Conservation (phyloP, 139 green algal genomes). For the Chlorella sp. region DNA sequence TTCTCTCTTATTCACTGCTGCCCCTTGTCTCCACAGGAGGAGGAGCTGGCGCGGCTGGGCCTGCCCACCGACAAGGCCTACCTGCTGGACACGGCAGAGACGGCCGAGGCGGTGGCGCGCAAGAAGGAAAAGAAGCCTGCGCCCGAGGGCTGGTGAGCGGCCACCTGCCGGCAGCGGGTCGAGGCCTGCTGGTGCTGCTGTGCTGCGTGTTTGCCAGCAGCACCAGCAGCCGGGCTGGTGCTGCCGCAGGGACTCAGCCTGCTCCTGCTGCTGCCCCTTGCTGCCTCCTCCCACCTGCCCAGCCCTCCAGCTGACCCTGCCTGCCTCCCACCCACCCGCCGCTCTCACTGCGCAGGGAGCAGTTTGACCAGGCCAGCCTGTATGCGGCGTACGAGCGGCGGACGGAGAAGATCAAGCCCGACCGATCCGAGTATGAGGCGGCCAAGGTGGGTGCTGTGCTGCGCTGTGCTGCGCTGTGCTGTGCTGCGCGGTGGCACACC, state of each 20-base stretch:
- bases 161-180: not conserved
- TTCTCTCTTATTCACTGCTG: not conserved
- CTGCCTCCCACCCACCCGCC: not conserved
- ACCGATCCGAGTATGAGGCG: constrained; percentile 77
- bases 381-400: constrained; percentile 90
- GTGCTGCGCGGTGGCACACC: not conserved
- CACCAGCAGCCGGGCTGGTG: not conserved
- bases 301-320: not conserved
- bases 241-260: not conserved
- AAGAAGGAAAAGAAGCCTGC: constrained; percentile 82
- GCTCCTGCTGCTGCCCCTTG: no score
- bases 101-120: constrained; percentile 68
- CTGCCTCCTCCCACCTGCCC: not conserved
- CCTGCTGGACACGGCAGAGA: constrained; percentile 85
- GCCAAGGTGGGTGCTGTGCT: constrained; percentile 59
- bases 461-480: not conserved
- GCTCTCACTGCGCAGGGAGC: constrained; percentile 47
- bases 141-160: constrained; percentile 59
- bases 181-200: not conserved
- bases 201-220: not conserved
- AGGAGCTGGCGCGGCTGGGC: constrained; percentile 77
- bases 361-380: constrained; percentile 74
- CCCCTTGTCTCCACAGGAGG: constrained; percentile 39
- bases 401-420: constrained; percentile 63
- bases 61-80: constrained; percentile 73